phyloP scores from a whole-genome alignment of 1,284 basidiomycete species.

The Trichosporon coremiiforme region DNA sequence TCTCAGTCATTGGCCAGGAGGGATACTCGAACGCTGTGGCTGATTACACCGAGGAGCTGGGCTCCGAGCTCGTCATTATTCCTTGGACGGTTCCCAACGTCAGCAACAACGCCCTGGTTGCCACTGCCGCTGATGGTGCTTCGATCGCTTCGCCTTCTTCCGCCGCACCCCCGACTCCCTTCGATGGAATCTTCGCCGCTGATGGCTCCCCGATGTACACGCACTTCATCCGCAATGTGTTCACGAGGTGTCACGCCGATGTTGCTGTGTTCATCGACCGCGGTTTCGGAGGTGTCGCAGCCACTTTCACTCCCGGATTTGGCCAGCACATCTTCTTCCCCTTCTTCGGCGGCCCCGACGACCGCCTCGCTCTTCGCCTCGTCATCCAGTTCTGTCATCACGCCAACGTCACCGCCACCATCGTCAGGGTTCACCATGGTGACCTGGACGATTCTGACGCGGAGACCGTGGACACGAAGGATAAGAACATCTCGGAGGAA shows the following conservation, averaged over 20 bases:
- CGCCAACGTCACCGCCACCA: constrained; percentile 69
- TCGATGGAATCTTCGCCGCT: constrained; percentile 51
- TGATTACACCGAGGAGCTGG: constrained; percentile 64
- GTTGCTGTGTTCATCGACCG: constrained; percentile 82
- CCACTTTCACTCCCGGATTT: constrained; percentile 42
- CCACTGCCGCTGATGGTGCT: background rate
- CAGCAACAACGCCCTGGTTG: constrained; percentile 63
- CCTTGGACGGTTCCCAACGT: constrained; percentile 66
- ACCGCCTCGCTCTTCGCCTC: constrained; percentile 76
- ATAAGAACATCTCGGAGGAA: constrained; percentile 39
- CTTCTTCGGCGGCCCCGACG: constrained; percentile 91
- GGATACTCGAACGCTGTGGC: constrained; percentile 71
- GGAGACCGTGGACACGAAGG: constrained; percentile 50
- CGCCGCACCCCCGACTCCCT: constrained; percentile 42
- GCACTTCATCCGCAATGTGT: constrained; percentile 77
- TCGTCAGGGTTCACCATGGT: constrained; percentile 62
- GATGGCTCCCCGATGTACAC: constrained; percentile 63
- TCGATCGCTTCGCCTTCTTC: constrained; percentile 62
- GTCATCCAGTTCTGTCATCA: constrained; percentile 71
- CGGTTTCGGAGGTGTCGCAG: constrained; percentile 56
- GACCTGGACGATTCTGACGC: constrained; percentile 52
- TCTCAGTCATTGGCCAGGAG: constrained; percentile 70
- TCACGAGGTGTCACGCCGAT: constrained; percentile 65
- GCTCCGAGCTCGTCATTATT: constrained; percentile 74
- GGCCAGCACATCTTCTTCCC: constrained; percentile 75